These are phyloP conservation scores for Conticribra weissflogii DNA, from an alignment of 108 stramenopile species.

Conservation along the genomic window DNA sequence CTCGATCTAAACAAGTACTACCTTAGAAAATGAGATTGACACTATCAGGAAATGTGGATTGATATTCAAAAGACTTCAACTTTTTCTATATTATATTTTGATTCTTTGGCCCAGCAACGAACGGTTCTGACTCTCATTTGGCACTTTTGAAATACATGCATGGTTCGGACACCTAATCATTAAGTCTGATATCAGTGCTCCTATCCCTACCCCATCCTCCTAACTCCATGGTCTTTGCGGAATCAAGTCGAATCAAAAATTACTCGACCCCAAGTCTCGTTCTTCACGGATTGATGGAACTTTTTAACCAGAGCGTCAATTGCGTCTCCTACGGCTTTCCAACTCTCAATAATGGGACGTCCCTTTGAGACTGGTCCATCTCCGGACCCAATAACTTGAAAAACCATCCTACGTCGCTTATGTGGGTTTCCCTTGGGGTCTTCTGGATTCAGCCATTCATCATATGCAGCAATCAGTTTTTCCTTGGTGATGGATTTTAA, in stretches of 20 bases:
- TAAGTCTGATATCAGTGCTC: too few species aligned
- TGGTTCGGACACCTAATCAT: too few species aligned
- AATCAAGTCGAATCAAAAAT: slow-evolving; percentile 1
- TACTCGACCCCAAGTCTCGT: slow-evolving; percentile 46
- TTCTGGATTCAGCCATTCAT: slow-evolving; percentile 70
- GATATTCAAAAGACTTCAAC: too few species aligned
- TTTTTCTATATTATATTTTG: too few species aligned
- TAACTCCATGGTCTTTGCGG: neutral
- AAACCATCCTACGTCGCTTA: slow-evolving; percentile 52
- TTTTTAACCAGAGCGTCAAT: slow-evolving; percentile 52
- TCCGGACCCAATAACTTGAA: slow-evolving; percentile 76
- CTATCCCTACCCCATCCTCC: neutral
- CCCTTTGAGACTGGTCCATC: slow-evolving; percentile 57
- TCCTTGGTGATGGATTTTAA: slow-evolving; percentile 66
- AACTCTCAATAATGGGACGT: slow-evolving; percentile 49
- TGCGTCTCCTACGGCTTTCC: slow-evolving; percentile 35
- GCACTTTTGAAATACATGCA: too few species aligned
- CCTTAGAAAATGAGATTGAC: too few species aligned
- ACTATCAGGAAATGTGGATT: too few species aligned
- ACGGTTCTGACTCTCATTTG: too few species aligned
- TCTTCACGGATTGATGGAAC: slow-evolving; percentile 51
- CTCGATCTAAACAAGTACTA: too few species aligned
- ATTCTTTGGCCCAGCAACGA: too few species aligned
- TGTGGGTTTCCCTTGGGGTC: slow-evolving; percentile 29
- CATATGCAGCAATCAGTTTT: slow-evolving; percentile 65